Percentiles rank a stretch among this genome's conserved stretches.
These are phyloP conservation scores for Tricholomella constricta DNA, from an alignment of 768 basidiomycete species.

Conservation along the genomic window DNA sequence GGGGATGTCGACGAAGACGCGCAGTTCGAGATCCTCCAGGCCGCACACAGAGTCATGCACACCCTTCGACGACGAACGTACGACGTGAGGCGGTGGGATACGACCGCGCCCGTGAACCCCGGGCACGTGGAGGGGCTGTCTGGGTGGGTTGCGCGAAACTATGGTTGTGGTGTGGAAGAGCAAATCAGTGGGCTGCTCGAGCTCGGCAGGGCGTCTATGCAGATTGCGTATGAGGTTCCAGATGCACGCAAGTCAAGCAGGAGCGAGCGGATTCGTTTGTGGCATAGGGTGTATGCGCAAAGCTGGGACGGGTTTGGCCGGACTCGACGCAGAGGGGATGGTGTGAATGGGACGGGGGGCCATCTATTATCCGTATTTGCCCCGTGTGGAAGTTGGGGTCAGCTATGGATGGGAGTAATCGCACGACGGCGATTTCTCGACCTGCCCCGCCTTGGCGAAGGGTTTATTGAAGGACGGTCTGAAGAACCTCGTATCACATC, in stretches of 20 bases:
- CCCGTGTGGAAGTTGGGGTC: no score
- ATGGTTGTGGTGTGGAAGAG: conserved; percentile 7
- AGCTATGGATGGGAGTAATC: not conserved
- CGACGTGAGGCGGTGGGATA: conserved; percentile 2
- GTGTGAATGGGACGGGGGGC: no score
- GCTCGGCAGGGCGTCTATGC: conserved; percentile 11
- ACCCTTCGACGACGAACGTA: not conserved
- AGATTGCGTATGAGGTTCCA: conserved; percentile 11
- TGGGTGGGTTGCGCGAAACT: conserved; percentile 14
- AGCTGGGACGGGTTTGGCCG: no score
- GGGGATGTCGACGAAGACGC: not conserved
- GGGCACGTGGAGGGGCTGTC: conserved; percentile 12
- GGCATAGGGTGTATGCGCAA: not conserved
- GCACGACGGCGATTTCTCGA: conserved; percentile 8
- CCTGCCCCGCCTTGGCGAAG: conserved; percentile 4
- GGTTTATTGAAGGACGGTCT: conserved; percentile 3
- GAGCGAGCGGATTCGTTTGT: conserved; percentile 5
- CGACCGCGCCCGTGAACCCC: conserved; percentile 7
- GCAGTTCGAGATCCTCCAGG: conserved; percentile 1
- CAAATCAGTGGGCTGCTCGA: conserved; percentile 11
- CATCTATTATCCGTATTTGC: no score
- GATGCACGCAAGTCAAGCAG: not conserved
- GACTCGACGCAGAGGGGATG: no score
- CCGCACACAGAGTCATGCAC: conserved; percentile 3
- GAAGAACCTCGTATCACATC: conserved; percentile 4